Conservation (phyloP, 805 yeast species). For the Candida broadrunensis region DNA sequence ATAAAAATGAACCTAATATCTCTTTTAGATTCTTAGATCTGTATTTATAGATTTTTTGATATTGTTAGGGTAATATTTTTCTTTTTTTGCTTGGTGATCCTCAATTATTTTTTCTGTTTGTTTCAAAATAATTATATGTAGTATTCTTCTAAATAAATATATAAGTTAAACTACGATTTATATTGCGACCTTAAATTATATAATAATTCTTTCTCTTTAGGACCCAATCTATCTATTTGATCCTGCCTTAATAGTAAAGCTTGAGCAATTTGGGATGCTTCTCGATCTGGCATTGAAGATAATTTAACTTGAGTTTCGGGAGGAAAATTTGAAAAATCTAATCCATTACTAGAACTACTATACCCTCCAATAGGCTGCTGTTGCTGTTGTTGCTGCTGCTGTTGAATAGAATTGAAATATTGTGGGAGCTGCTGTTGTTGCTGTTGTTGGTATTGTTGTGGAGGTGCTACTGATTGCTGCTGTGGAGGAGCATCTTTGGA, state of each 20-base stretch:
- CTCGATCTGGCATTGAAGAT: constrained; percentile 49
- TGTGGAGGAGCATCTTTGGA: constrained; percentile 23
- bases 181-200: constrained; percentile 54
- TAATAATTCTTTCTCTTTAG: constrained; percentile 55
- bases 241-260: constrained; percentile 49
- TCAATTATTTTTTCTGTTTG: too few relatives aligned
- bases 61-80: too few relatives aligned
- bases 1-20: too few relatives aligned
- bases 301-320: constrained; percentile 49
- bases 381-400: not conserved
- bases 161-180: constrained; percentile 4
- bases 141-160: too few relatives aligned
- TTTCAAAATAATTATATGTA: too few relatives aligned
- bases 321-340: constrained; percentile 33
- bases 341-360: not conserved
- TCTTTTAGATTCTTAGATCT: too few relatives aligned
- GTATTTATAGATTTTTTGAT: too few relatives aligned
- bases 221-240: constrained; percentile 48
- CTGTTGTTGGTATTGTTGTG: constrained; percentile 4
- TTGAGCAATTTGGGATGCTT: constrained; percentile 56
- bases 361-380: not conserved
- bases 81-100: too few relatives aligned
- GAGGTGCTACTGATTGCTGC: constrained; percentile 9
- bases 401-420: not conserved
- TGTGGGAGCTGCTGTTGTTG: constrained; percentile 45